Base-by-base conservation (phyloP, 2,329 filamentous ascomycete species). In the Fusarium solani-melongenae region DNA sequence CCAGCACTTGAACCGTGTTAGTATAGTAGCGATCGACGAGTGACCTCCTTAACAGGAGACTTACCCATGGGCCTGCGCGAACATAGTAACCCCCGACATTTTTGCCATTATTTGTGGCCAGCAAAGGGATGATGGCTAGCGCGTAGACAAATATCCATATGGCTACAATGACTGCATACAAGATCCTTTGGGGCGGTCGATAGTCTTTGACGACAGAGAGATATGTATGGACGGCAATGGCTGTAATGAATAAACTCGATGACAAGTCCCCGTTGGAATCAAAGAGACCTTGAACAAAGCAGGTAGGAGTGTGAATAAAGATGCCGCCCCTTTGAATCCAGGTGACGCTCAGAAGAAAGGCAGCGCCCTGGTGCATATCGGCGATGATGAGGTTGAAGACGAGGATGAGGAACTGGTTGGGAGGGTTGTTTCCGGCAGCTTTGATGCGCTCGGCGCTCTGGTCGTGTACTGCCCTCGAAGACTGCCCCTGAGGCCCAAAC, bases 381-480 rank as follows among this genome's bases (percentile, higher is more conserved):
- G 92, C 91, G 44, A 92, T 81, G 15, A 93, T 83, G 4, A 93
- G 87, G 79, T 93, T 93, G 80, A 92, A 89, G 66, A 93, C 90
- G n/a, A 94, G 84, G 2, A 93, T 84, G 38, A 93, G 85, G 77
- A 93, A 92, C 80, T 93, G 92, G 73, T 92, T 93, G 3, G 86
- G 86, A 24, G 71, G 66, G 49, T 55, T 49, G 33, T 51, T 41
- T 17, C 34, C 59, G 17, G 67, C 71, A 33, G 60, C 61, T 22
- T 62, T 36, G 10, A 74, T 62, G 4, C 66, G 71, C 33, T 56
- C 20, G 8, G 58, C 61, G 17, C 46, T 64, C 24, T 38, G 53
- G 33, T 64, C 66, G 24, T 72, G 69, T 20, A 53, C 66, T 7
- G 53, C 51, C 60, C 63, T 60, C 36, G 58, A 67, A 1, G 66